phyloP scores from a whole-genome alignment of 2,329 filamentous ascomycete species.

The Immersiporthe knoxdaviesiana region DNA sequence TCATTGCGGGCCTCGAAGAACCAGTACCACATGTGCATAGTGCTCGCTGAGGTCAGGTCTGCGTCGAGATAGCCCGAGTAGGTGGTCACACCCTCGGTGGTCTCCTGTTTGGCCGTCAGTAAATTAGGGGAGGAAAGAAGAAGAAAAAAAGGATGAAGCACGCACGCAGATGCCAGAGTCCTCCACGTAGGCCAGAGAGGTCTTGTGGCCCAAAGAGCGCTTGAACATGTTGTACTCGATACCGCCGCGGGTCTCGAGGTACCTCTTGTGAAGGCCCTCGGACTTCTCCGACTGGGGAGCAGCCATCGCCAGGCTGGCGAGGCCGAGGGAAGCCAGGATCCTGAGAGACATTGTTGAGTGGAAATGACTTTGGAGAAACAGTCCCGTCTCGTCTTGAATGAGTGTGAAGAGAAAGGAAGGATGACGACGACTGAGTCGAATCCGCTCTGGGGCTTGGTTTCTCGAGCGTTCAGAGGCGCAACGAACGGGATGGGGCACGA shows the following conservation, averaged over 20 bases:
- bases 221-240: constrained; percentile 50
- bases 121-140: not conserved
- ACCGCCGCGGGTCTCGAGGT: constrained; percentile 25
- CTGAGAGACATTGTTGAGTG: constrained; percentile 16
- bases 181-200: constrained; percentile 50
- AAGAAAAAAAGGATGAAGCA: not conserved
- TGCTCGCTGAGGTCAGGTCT: constrained; percentile 38
- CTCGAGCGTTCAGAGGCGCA: constrained; percentile 6
- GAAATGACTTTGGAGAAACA: no score
- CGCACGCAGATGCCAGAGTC: constrained; percentile 51
- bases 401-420: not conserved
- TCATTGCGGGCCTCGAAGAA: constrained; percentile 43
- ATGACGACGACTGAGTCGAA: not conserved
- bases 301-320: constrained; percentile 24
- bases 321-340: constrained; percentile 21
- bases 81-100: constrained; percentile 52
- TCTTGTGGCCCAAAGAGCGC: constrained; percentile 49
- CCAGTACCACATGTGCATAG: constrained; percentile 34
- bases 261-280: constrained; percentile 24
- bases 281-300: constrained; percentile 18
- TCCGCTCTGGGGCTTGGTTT: not conserved
- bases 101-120: constrained; percentile 39
- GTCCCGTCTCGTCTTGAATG: not conserved
- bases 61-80: constrained; percentile 56
- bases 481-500: not conserved